Conservation (phyloP, 345 rosid species). For the Citrus glauca region DNA sequence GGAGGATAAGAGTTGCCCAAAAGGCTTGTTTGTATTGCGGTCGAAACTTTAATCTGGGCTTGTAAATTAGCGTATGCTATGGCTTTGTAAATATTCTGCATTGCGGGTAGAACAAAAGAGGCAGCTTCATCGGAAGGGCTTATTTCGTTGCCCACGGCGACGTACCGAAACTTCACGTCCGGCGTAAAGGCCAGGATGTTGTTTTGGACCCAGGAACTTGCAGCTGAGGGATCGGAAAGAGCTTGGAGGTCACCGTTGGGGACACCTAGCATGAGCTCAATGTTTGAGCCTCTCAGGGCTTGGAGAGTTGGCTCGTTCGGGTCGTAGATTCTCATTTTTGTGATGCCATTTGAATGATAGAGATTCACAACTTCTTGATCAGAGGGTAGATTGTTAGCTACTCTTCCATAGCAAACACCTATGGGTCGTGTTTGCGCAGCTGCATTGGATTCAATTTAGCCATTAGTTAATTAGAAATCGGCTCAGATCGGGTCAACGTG, state of each 20-base stretch:
- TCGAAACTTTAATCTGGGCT: constrained; percentile 11
- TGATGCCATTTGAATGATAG: constrained; percentile 12
- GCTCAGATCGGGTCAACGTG: no score
- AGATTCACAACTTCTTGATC: constrained; percentile 13
- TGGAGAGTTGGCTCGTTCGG: constrained; percentile 9
- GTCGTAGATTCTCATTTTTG: constrained; percentile 23
- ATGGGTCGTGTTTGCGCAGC: not conserved
- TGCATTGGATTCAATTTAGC: not conserved
- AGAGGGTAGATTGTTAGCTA: constrained; percentile 11
- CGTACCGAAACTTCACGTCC: constrained; percentile 4
- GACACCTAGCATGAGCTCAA: constrained; percentile 14
- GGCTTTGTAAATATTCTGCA: constrained; percentile 8
- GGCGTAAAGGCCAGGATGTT: not conserved
- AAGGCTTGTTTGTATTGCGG: constrained; percentile 1
- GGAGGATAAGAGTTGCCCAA: constrained; percentile 24
- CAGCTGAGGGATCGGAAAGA: not conserved
- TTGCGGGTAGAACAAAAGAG: constrained; percentile 2
- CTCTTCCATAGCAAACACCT: not conserved
- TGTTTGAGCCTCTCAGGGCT: constrained; percentile 21
- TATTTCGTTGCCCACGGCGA: constrained; percentile 11
- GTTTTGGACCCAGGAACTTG: constrained; percentile 9
- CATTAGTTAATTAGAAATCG: not conserved
- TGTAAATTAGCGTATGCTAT: not conserved
- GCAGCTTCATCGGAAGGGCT: not conserved
- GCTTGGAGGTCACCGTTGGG: not conserved